A percentile compares a stretch with the other conserved stretches of the same genome.
These are phyloP conservation scores for Alternaria brassicicola DNA, from an alignment of 2,329 filamentous ascomycete genomes.

Conservation along the genomic window DNA sequence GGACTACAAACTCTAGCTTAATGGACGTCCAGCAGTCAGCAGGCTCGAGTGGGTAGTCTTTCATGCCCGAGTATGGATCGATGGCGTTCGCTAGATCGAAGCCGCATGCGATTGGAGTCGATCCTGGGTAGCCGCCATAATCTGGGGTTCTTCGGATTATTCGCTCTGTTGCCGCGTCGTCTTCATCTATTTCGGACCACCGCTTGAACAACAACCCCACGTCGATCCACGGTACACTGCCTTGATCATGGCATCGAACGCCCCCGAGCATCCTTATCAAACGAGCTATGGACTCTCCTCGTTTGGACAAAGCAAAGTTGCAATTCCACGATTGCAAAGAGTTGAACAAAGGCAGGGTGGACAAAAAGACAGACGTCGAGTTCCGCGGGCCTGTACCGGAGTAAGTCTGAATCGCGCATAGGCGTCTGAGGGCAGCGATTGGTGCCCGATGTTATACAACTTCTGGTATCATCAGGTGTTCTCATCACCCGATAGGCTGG, in stretches of 20 bases:
- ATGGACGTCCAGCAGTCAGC: neutral
- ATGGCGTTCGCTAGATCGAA: slow-evolving; percentile 14
- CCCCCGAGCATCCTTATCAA: slow-evolving; percentile 6
- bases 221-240: slow-evolving; percentile 6
- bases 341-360: slow-evolving; percentile 12
- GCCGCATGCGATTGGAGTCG: slow-evolving; percentile 15
- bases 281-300: slow-evolving; percentile 13
- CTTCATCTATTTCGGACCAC: slow-evolving; percentile 5
- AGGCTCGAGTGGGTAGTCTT: neutral
- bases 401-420: slow-evolving; percentile 21
- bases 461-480: neutral
- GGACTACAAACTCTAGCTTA: slow-evolving; percentile 8
- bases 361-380: slow-evolving; percentile 33
- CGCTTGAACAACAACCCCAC: slow-evolving; percentile 5
- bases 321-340: slow-evolving; percentile 41
- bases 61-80: slow-evolving; percentile 13
- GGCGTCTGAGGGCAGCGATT: neutral
- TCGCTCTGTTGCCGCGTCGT: slow-evolving; percentile 5
- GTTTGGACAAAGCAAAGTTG: slow-evolving; percentile 32
- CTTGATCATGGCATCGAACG: slow-evolving; percentile 19
- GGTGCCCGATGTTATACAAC: neutral
- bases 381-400: slow-evolving; percentile 39
- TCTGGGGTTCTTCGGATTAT: slow-evolving; percentile 3
- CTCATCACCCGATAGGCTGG: slow-evolving; percentile 4
- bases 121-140: neutral